A percentile compares a stretch with the other conserved stretches of the same genome.
These are phyloP conservation scores for Fusarium begoniae DNA, from an alignment of 2,329 filamentous ascomycete species.

Conservation along the genomic window DNA sequence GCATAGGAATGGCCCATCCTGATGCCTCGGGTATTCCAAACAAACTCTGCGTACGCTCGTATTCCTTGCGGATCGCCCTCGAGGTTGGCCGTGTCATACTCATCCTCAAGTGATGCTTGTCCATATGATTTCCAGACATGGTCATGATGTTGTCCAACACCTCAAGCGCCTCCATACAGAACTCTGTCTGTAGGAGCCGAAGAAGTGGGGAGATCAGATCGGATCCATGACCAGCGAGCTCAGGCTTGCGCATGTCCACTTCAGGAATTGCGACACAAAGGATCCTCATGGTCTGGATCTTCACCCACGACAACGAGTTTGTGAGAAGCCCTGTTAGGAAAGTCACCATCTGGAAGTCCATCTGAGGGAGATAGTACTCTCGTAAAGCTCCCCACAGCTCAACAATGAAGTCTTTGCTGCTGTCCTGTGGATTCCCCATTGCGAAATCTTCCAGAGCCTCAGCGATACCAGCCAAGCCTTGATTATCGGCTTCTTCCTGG, in stretches of 20 bases:
- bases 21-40: conserved; percentile 97
- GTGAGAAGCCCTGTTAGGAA: conserved; percentile 93
- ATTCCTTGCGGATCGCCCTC: conserved; percentile 88
- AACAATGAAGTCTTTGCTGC: conserved; percentile 78
- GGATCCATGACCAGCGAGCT: conserved; percentile 89
- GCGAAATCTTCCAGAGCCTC: conserved; percentile 76
- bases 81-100: conserved; percentile 94
- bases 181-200: conserved; percentile 88
- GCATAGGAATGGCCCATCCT: conserved; percentile 95
- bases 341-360: conserved; percentile 85
- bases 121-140: conserved; percentile 90
- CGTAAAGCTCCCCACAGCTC: conserved; percentile 79
- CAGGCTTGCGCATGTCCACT: conserved; percentile 90
- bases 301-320: conserved; percentile 89
- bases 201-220: conserved; percentile 94
- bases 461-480: conserved; percentile 74
- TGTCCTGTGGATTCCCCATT: conserved; percentile 70
- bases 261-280: conserved; percentile 86
- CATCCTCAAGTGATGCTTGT: conserved; percentile 95
- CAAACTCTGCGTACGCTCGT: conserved; percentile 90
- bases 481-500: conserved; percentile 75
- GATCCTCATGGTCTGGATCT: conserved; percentile 91
- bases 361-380: conserved; percentile 80
- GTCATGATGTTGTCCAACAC: conserved; percentile 96
- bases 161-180: conserved; percentile 89